Evolutionary conservation across 768 basidiomycete genomes (phyloP), one percentile per base, ranked within the genome.

Genomic region (Lentinula edodes): DNA sequence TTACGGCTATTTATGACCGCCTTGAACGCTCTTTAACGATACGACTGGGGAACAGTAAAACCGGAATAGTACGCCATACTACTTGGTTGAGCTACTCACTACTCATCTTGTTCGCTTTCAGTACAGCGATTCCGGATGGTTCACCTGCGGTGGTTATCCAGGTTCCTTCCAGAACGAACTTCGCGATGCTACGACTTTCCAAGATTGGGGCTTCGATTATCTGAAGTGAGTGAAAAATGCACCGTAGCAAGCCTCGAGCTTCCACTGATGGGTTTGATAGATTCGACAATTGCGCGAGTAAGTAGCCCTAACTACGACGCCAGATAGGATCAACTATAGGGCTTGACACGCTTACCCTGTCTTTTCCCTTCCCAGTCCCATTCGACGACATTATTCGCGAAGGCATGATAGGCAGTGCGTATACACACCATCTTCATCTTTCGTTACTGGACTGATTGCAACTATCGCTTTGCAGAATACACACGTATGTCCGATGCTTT

Each of bases 41-140:
- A 13, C 23, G 32, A 10, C 7, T 32, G 41, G 58, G 1, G n/a
- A 39, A 1, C 45, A 79, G 78, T 46, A 74, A 78, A 73, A 71
- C 78, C 8, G 78, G 78, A 38, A 79, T 79, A 28, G 79, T 78
- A 60, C 61, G 77, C 68, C 43, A n/a, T 34, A 50, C 20, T 41
- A 35, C 23, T 42, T 38, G 28, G 41, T 38, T 32, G 60, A 52
- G 58, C 18, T n/a, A 63, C 23, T 20, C 10, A 0, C 18, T 28
- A 28, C 28, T 28, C 28, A 28, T 28, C 28, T 28, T 28, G 28
- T 15, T 28, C 12, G 16, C 16, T 67, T 41, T 58, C 42, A 84
- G 83, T 82, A 82, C 66, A 78, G 83, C 61, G 84, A 86, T 62
- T 77, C 86, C 4, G 87, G 87, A n/a, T 87, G 85, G 85, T 83